Conservation (phyloP, 208 protist genomes). For the Leptomonas seymouri region DNA sequence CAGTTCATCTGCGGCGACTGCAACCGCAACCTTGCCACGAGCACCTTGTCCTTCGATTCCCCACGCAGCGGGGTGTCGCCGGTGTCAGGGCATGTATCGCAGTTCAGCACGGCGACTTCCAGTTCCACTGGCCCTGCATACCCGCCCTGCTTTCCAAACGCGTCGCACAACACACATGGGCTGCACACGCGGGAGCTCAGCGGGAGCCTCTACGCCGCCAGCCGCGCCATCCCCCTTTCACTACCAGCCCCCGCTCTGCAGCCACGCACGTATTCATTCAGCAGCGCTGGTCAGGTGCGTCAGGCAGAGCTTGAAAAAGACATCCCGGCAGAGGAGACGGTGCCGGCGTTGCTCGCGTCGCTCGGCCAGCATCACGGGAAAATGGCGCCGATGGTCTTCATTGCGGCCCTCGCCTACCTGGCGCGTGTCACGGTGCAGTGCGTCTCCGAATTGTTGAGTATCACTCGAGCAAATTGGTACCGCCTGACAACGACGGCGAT, state of each 20-base stretch:
- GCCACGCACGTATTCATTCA: constrained; percentile 14
- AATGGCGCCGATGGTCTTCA: constrained; percentile 75
- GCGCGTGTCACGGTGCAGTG: constrained; percentile 59
- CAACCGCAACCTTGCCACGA: constrained; percentile 35
- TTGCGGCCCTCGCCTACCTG: constrained; percentile 80
- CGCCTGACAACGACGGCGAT: constrained; percentile 68
- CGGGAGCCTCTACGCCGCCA: background rate
- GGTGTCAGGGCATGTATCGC: background rate
- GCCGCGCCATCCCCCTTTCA: background rate
- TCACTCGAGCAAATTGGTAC: constrained; percentile 83
- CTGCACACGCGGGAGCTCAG: constrained; percentile 16
- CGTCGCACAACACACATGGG: constrained; percentile 11
- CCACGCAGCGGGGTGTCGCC: constrained; percentile 28
- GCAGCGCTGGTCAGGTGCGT: constrained; percentile 8
- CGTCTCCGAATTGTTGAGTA: constrained; percentile 45
- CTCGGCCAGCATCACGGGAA: constrained; percentile 35
- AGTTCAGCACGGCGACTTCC: constrained; percentile 5
- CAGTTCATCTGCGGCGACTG: constrained; percentile 28
- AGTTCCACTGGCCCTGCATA: constrained; percentile 6
- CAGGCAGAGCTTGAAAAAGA: constrained; percentile 6
- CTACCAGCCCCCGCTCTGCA: background rate
- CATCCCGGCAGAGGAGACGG: constrained; percentile 12
- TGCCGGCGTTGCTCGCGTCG: constrained; percentile 25
- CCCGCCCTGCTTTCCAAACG: constrained; percentile 12
- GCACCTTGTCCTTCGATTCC: constrained; percentile 56